Conservation (phyloP, 2,329 filamentous ascomycete genomes). For the Botryotinia globosa region DNA sequence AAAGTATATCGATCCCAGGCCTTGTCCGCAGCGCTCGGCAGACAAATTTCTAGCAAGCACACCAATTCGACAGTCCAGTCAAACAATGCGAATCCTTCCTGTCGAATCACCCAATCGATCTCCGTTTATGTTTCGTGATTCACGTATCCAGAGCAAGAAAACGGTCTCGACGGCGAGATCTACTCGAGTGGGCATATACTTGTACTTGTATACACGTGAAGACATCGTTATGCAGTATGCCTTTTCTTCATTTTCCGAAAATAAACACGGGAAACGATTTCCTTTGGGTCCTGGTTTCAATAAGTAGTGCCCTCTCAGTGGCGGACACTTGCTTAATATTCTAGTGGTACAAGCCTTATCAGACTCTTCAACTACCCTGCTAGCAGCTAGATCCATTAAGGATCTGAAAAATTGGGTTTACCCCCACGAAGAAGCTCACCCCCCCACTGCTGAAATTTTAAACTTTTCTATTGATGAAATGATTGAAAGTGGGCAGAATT, state of each 20-base stretch:
- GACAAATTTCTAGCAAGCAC: neutral
- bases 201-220: neutral
- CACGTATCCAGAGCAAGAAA: neutral
- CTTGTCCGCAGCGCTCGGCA: neutral
- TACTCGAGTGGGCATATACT: neutral
- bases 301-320: slow-evolving; percentile 10
- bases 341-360: slow-evolving; percentile 3
- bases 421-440: slow-evolving; percentile 9
- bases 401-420: neutral
- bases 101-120: neutral
- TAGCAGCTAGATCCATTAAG: slow-evolving; percentile 6
- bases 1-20: neutral
- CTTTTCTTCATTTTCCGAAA: neutral
- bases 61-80: neutral
- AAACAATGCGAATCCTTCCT: neutral
- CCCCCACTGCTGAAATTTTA: slow-evolving; percentile 8
- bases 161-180: neutral
- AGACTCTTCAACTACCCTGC: neutral
- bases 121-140: neutral
- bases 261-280: neutral
- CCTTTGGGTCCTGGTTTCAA: slow-evolving; percentile 11
- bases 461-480: neutral
- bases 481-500: neutral
- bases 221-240: neutral
- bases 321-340: slow-evolving; percentile 13